A percentile compares a stretch with the other conserved stretches of the same genome.
phyloP scores from a whole-genome alignment of 2,329 filamentous ascomycete genomes.

The Diplodia scrobiculata region DNA sequence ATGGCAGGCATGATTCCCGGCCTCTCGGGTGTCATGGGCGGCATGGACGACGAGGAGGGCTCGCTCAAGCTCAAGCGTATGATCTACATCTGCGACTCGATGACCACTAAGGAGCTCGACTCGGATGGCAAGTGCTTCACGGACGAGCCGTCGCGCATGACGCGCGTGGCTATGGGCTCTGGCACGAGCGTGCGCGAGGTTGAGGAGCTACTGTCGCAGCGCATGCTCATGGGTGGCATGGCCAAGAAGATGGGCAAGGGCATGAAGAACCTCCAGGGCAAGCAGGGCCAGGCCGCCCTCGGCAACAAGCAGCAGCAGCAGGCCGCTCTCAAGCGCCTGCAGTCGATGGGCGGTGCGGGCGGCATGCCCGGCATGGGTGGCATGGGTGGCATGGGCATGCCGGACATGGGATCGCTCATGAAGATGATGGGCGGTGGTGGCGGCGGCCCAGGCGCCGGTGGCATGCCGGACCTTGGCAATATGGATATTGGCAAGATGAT shows the following conservation, averaged over 20 bases:
- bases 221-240: slow-evolving; percentile 98
- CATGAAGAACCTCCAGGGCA: slow-evolving; percentile 96
- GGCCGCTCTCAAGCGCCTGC: slow-evolving; percentile 93
- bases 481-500: slow-evolving; percentile 39
- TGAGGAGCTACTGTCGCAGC: slow-evolving; percentile 94
- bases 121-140: slow-evolving; percentile 92
- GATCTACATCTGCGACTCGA: slow-evolving; percentile 98
- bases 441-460: slow-evolving; percentile 56
- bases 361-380: slow-evolving; percentile 57
- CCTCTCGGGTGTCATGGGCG: slow-evolving; percentile 88
- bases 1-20: slow-evolving; percentile 99
- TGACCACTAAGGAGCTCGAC: slow-evolving; percentile 95
- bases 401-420: slow-evolving; percentile 83
- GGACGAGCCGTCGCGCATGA: slow-evolving; percentile 90
- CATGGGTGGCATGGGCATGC: slow-evolving; percentile 69
- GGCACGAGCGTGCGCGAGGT: slow-evolving; percentile 91
- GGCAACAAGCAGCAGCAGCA: slow-evolving; percentile 90
- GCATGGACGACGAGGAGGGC: slow-evolving; percentile 97
- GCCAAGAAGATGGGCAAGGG: slow-evolving; percentile 98
- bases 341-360: slow-evolving; percentile 80
- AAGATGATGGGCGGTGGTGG: slow-evolving; percentile 78
- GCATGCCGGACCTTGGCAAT: slow-evolving; percentile 62
- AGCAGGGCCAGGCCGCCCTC: slow-evolving; percentile 86
- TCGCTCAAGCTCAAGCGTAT: slow-evolving; percentile 90
- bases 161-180: slow-evolving; percentile 82